Percentiles rank a stretch among this genome's conserved stretches.
phyloP scores from a whole-genome alignment of 768 basidiomycete species.

The Daedaleopsis nitida region DNA sequence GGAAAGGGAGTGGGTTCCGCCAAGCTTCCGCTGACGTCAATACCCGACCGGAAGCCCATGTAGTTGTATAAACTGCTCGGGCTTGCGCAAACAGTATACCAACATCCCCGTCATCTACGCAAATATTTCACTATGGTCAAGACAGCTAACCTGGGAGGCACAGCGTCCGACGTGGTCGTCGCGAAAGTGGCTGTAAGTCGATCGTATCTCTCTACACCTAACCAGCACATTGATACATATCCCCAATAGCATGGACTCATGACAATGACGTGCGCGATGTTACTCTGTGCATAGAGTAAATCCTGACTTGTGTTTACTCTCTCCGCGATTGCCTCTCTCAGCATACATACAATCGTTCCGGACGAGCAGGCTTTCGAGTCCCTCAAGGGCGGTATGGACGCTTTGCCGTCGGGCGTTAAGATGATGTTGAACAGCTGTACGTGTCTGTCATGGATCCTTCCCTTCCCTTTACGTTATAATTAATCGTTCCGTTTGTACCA shows the following conservation, averaged over 20 bases:
- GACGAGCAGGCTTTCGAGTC: conserved; percentile 65
- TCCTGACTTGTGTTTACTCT: background rate
- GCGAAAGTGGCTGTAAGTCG: conserved; percentile 42
- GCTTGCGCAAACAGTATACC: too few relatives aligned
- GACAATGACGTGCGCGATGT: conserved; percentile 51
- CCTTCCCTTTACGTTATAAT: background rate
- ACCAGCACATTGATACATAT: background rate
- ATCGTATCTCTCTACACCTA: conserved; percentile 26
- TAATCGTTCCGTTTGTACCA: conserved; percentile 4
- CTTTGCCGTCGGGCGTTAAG: conserved; percentile 44
- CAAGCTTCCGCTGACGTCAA: too few relatives aligned
- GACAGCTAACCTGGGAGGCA: conserved; percentile 40
- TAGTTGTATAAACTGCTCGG: too few relatives aligned
- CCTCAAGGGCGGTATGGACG: conserved; percentile 53
- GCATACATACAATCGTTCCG: conserved; percentile 43
- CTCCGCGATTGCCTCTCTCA: background rate
- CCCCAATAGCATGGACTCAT: conserved; percentile 48
- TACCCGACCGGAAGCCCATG: too few relatives aligned
- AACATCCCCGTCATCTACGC: too few relatives aligned
- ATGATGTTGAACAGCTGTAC: conserved; percentile 53
- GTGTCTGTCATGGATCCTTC: conserved; percentile 15
- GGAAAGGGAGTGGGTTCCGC: too few relatives aligned
- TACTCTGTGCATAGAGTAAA: background rate
- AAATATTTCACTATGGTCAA: conserved; percentile 28
- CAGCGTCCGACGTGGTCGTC: conserved; percentile 38